Base-by-base conservation (phyloP, 1,284 basidiomycete genomes). In the Gomphus bonarii region DNA sequence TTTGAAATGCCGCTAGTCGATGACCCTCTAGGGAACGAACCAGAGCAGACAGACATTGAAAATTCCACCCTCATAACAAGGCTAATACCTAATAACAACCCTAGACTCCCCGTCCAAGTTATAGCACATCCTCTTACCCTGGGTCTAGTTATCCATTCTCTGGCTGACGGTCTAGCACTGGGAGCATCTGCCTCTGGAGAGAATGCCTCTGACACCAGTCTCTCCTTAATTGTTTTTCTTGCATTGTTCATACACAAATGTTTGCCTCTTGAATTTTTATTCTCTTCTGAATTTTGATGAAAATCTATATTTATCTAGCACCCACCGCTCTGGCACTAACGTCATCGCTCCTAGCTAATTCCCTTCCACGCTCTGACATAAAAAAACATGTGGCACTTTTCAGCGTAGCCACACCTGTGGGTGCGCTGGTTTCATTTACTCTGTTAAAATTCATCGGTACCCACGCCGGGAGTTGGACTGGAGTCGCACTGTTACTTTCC, bases 171-270 rank as follows among this genome's bases (percentile, higher is more conserved):
- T 1, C 82, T 95, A 58, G 91, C 91, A 1, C 72, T 97, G 49
- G 94, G 93, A 30, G 88, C 91, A 3, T 84, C 87, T 1, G 78
- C 78, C 28, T 43, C 25, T 63, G 61, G 55, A 6, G 62, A 54
- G 3, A 59, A 65, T 3, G 54, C 63, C 3, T 38, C 71, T 6
- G 73, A 69, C 35, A 72, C 73, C 0, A 69, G 68, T 44, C 66
- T 95, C 33, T 88, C 91, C 1, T 65, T 91, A 11, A 75, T 95
- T 44, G 86, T 97, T 0, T 95, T 97, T 67, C 66, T 95, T 31
- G 93, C 94, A 1, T 79, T 97, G 35, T 77, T 91, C 46, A 75
- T 95, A 9, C 93, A 97, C 70, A 97, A 95, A 79, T 88, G 91
- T 85, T 61, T 38, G 73, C 20, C 46, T 35, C 48, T 36, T 43